phyloP scores from a whole-genome alignment of 129 eudicot genomes.

The Centrapalus pauciflorus region DNA sequence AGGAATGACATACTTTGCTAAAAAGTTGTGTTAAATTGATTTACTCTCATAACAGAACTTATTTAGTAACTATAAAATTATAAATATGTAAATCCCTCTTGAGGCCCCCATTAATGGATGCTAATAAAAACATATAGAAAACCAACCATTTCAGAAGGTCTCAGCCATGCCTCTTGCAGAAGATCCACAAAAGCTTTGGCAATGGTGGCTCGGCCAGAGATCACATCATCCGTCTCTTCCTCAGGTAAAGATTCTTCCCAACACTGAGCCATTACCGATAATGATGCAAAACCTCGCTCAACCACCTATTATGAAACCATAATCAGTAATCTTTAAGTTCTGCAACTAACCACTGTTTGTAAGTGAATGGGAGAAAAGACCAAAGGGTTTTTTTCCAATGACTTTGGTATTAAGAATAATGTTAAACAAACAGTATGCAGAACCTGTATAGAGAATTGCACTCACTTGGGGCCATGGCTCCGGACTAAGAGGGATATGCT shows the following conservation, averaged over 20 bases:
- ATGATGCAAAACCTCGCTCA: conserved; percentile 60
- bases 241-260: conserved; percentile 62
- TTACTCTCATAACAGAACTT: background rate
- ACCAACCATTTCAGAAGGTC: conserved; percentile 44
- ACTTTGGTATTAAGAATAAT: background rate
- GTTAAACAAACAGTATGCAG: background rate
- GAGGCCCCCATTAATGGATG: background rate
- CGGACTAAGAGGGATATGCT: conserved; percentile 43
- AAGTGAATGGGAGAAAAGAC: background rate
- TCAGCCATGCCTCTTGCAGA: conserved; percentile 64
- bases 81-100: background rate
- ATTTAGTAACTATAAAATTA: background rate
- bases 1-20: no score
- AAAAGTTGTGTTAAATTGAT: background rate
- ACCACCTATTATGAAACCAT: conserved; percentile 40
- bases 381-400: background rate
- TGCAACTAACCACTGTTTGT: background rate
- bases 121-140: background rate
- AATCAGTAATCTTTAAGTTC: conserved; percentile 9
- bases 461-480: conserved; percentile 74
- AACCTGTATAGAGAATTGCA: background rate
- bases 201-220: conserved; percentile 49
- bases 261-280: conserved; percentile 58
- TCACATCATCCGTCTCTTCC: conserved; percentile 32
- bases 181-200: conserved; percentile 49